Conservation (phyloP, 768 basidiomycete genomes). For the Stropharia rugosoannulata region DNA sequence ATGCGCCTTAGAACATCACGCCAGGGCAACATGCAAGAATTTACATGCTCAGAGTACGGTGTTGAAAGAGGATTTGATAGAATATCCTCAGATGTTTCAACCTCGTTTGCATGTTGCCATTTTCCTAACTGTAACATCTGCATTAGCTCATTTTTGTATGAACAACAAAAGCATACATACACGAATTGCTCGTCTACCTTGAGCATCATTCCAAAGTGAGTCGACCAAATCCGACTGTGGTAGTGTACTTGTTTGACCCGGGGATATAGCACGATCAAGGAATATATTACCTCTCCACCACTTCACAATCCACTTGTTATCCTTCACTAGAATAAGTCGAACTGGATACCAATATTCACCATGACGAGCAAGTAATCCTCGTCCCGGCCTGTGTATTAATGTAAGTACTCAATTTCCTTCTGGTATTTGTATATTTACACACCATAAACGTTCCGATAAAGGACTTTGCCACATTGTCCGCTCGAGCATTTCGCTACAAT, state of each 20-base stretch:
- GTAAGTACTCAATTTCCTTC: too few relatives aligned
- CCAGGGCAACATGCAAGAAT: slow-evolving; percentile 11
- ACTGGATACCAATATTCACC: slow-evolving; percentile 26
- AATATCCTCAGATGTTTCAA: slow-evolving; percentile 17
- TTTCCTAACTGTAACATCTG: slow-evolving; percentile 19
- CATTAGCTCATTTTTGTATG: not conserved
- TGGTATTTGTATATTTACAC: too few relatives aligned
- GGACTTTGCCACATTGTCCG: not conserved
- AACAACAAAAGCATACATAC: not conserved
- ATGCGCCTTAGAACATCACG: slow-evolving; percentile 9
- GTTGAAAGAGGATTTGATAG: slow-evolving; percentile 18
- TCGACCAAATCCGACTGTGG: slow-evolving; percentile 18
- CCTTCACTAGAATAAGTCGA: slow-evolving; percentile 9
- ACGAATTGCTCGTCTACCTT: slow-evolving; percentile 7
- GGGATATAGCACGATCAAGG: not conserved
- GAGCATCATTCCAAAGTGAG: slow-evolving; percentile 16
- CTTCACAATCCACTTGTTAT: slow-evolving; percentile 13
- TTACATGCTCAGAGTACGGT: slow-evolving; percentile 17
- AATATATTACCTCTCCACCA: slow-evolving; percentile 20
- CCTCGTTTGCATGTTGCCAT: slow-evolving; percentile 21
- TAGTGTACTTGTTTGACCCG: not conserved
- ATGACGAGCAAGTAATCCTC: slow-evolving; percentile 16
- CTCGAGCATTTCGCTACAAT: not conserved
- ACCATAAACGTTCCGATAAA: not conserved
- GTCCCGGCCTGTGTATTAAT: slow-evolving; percentile 15